Evolutionary conservation across 176 grass and related monocot species (phyloP), one percentile per base, ranked within the genome.

Genomic region (Cenchrus fungigraminus): DNA sequence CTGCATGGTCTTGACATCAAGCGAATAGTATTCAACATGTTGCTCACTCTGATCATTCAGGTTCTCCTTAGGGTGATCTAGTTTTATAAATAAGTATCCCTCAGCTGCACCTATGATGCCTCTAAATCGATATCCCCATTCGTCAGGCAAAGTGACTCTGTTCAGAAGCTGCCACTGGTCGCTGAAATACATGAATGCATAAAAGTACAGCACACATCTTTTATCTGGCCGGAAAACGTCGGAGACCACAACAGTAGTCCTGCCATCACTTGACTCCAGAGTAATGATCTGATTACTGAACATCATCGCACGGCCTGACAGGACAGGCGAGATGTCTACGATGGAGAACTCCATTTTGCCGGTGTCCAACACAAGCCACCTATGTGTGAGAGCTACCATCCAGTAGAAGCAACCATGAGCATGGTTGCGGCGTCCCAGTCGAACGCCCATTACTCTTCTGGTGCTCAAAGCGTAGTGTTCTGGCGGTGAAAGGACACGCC

Each of bases 221-320:
- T 76, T 86, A 49, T 89, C 88, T 6, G 63, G 1, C 17, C 71
- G 65, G 6, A 90, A 90, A 40, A 89, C 78, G 49, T 90, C 88
- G 0, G 88, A 81, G 37, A 90, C 56, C 46, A 90, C 83, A 28
- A 82, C 63, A 0, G 49, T 68, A 5, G 83, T 90, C 34, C 9
- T 64, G 46, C 83, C 78, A 37, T 86, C 34, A n/a, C 37, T 62
- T 47, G 88, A 89, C 11, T 89, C 88, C 8, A 89, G 56, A 49
- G 88, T 89, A 34, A 72, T 86, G 10, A 89, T 89, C 72, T 86
- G 88, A 71, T 89, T 89, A 45, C 88, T 86, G 64, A 89, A 89
- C 65, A 89, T 86, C 88, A 89, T 71, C 0, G 72, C 22, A 3
- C 83, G 65, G n/a, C 88, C 88, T 40, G 65, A 46, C 56, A 89